A percentile compares a stretch with the other conserved stretches of the same genome.
phyloP scores from a whole-genome alignment of 805 yeast genomes.

The Jamesozyma piceae region DNA sequence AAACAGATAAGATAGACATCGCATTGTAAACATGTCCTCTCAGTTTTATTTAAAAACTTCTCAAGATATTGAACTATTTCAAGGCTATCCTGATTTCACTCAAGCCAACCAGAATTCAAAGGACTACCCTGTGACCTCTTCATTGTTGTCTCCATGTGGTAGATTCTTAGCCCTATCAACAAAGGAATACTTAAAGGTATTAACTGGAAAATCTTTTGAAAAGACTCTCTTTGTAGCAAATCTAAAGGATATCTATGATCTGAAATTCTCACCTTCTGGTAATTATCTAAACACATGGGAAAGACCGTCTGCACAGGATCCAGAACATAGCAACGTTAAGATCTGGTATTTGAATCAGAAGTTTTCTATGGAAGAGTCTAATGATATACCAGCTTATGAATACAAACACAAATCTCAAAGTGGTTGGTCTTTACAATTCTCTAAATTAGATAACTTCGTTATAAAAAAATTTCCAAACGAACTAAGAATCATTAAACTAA shows the following conservation, averaged over 20 bases:
- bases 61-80: constrained; percentile 28
- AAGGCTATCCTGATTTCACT: constrained; percentile 28
- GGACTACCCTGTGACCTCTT: constrained; percentile 16
- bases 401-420: constrained; percentile 75
- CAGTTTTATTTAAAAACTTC: constrained; percentile 29
- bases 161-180: constrained; percentile 29
- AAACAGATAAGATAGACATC: no score
- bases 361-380: constrained; percentile 16
- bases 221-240: constrained; percentile 19
- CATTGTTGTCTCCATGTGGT: constrained; percentile 30
- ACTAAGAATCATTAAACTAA: constrained; percentile 33
- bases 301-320: constrained; percentile 64
- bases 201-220: constrained; percentile 23
- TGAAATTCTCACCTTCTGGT: constrained; percentile 85
- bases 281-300: constrained; percentile 81
- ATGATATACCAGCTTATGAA: constrained; percentile 28
- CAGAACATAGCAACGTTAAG: constrained; percentile 71
- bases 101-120: constrained; percentile 19
- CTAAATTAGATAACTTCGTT: constrained; percentile 29
- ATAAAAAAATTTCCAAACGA: constrained; percentile 24
- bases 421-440: constrained; percentile 55
- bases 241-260: constrained; percentile 62
- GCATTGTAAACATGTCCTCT: no score
- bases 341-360: constrained; percentile 53
- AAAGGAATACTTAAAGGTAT: constrained; percentile 20